A percentile compares a stretch with the other conserved stretches of the same genome.
Evolutionary conservation across 352 stramenopile species (phyloP).

Genomic region (Pilasporangium apinafurcum): DNA sequence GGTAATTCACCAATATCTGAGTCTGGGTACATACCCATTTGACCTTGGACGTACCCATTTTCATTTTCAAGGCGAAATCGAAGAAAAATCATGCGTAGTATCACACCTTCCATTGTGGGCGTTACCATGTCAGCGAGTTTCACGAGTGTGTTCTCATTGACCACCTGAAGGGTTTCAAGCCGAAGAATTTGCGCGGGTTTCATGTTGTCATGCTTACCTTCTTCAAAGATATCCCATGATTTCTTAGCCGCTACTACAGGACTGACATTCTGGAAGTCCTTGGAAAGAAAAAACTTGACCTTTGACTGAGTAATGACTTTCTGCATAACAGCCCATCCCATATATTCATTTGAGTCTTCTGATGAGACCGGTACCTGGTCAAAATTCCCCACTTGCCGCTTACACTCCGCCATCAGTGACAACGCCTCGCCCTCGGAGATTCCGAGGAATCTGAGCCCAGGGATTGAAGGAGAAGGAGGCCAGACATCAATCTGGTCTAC

Average conservation of each 20-base stretch:
- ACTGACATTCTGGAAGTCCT: slow-evolving; percentile 20
- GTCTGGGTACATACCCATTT: slow-evolving; percentile 25
- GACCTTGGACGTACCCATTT: slow-evolving; percentile 21
- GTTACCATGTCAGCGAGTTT: slow-evolving; percentile 30
- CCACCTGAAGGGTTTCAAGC: slow-evolving; percentile 30
- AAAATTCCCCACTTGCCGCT: slow-evolving; percentile 13
- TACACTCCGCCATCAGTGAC: slow-evolving; percentile 21
- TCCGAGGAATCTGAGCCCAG: background rate
- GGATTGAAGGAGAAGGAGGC: slow-evolving; percentile 6
- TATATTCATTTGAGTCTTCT: slow-evolving; percentile 11
- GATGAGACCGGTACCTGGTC: slow-evolving; percentile 5
- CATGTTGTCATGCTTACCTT: slow-evolving; percentile 19
- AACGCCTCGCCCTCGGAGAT: slow-evolving; percentile 22
- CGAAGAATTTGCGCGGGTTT: slow-evolving; percentile 26
- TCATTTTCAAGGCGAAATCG: slow-evolving; percentile 31
- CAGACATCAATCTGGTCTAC: slow-evolving; percentile 1
- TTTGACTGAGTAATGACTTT: slow-evolving; percentile 16
- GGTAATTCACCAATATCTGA: background rate
- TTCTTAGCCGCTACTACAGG: slow-evolving; percentile 13
- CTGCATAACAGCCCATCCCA: slow-evolving; percentile 31
- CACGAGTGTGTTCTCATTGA: slow-evolving; percentile 32
- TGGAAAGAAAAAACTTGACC: slow-evolving; percentile 28
- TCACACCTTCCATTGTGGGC: slow-evolving; percentile 21
- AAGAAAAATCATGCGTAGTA: slow-evolving; percentile 30
- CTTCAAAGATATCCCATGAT: slow-evolving; percentile 25